Base-by-base conservation (phyloP, 208 protist species). In the Trypanosoma congolense region DNA sequence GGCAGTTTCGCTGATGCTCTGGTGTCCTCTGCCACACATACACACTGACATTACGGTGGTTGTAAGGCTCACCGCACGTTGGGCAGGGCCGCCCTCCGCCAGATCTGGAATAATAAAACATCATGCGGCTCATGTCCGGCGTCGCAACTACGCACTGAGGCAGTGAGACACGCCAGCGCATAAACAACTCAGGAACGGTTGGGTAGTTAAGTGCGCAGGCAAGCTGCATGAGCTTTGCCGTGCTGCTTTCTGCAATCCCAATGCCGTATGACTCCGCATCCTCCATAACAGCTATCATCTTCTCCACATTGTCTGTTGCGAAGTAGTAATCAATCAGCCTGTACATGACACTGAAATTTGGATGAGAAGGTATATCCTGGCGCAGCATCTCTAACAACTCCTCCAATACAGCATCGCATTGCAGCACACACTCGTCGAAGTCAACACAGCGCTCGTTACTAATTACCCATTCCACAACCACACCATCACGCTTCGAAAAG, bases 271-370 rank as follows among this genome's bases (percentile, higher is more conserved):
- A 71, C 16, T 80, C 62, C 0, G 82, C 63, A 53, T 95, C 87
- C 71, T 95, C 87, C 83, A 92, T 92, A 12, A 84, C 77, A 5
- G 87, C 84, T 21, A 95, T 71, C 78, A 95, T 83, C 74, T 95
- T 95, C 35, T 92, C 77, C 29, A 92, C 72, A 68, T 95, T 95
- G 56, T 95, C 87, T 18, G 84, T 86, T 46, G 87, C 80, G 55
- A 95, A 95, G 75, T 92, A 95, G 73, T 95, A 95, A 60, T 95
- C 87, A 18, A 85, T 79, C 42, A 95, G 72, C 48, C 87, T 83
- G 63, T 83, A 92, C 60, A 87, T 73, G 22, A 95, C 58, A 45
- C 80, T 87, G 62, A 95, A 95, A 43, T 75, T 81, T 12, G 83
- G 84, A 9, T 83, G 65, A 0, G 76, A 83, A 3, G 83, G 83